Percentiles rank a stretch among this genome's conserved stretches.
Evolutionary conservation across 495 filamentous ascomycete genomes (phyloP).

Genomic region (Glutinoglossum americanum): DNA sequence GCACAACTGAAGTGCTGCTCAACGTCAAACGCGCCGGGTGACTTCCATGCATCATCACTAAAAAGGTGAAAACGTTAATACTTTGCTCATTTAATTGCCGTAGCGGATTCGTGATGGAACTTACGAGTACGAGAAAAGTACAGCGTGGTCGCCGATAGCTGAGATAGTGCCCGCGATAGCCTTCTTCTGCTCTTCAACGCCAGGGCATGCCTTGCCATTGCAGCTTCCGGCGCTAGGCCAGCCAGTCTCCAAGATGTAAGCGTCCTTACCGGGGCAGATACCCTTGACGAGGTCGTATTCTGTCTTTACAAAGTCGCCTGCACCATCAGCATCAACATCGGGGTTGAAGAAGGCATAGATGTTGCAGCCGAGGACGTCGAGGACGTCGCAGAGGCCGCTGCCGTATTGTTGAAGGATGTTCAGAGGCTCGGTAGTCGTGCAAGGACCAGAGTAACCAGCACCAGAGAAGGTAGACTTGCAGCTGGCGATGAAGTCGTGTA

Average conservation of each 20-base stretch:
- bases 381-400: constrained; percentile 37
- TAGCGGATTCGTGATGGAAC: background rate
- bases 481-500: constrained; percentile 44
- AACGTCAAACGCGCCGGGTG: constrained; percentile 39
- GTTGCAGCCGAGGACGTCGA: constrained; percentile 68
- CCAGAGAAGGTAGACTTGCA: constrained; percentile 18
- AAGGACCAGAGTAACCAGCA: constrained; percentile 49
- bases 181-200: constrained; percentile 38
- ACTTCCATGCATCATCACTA: constrained; percentile 63
- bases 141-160: constrained; percentile 32
- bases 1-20: constrained; percentile 63
- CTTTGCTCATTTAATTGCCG: background rate
- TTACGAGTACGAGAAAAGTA: constrained; percentile 54
- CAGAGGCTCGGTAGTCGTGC: constrained; percentile 76
- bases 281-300: constrained; percentile 44
- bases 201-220: constrained; percentile 53
- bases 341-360: constrained; percentile 90
- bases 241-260: constrained; percentile 56
- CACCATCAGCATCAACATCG: constrained; percentile 31
- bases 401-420: constrained; percentile 39
- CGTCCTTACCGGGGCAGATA: constrained; percentile 35
- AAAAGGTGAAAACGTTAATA: background rate
- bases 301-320: constrained; percentile 47
- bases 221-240: constrained; percentile 53
- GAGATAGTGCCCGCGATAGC: constrained; percentile 45